A percentile compares a stretch with the other conserved stretches of the same genome.
These are phyloP conservation scores for Purpureocillium takamizusanense DNA, from an alignment of 2,329 filamentous ascomycete species.

Conservation along the genomic window DNA sequence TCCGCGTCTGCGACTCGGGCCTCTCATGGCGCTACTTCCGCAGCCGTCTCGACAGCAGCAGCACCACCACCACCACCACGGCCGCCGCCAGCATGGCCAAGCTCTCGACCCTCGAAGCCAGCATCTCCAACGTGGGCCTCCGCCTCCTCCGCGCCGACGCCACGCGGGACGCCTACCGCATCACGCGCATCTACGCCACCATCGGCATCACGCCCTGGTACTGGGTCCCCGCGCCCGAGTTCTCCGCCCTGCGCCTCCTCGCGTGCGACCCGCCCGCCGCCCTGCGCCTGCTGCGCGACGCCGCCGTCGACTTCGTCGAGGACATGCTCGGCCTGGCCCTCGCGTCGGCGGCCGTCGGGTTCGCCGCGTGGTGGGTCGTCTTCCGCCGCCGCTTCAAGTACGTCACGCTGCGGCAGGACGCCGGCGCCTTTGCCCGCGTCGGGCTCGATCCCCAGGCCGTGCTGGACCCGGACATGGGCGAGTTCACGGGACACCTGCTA, in stretches of 20 bases:
- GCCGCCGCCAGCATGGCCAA: conserved; percentile 1
- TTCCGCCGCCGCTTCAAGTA: conserved; percentile 7
- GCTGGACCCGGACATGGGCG: conserved; percentile 3
- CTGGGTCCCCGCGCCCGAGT: conserved; percentile 10
- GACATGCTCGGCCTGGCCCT: conserved; percentile 8
- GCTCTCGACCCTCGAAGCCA: conserved; percentile 3
- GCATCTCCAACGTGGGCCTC: conserved; percentile 5
- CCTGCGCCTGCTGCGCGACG: conserved; percentile 3
- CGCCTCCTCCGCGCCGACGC: conserved; percentile 7
- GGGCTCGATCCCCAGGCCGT: conserved; percentile 9
- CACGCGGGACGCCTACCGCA: conserved; percentile 4
- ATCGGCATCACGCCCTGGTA: conserved; percentile 15
- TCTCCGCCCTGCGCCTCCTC: conserved; percentile 8
- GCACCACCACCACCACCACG: too few species aligned
- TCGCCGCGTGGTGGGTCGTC: conserved; percentile 1
- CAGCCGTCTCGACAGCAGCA: too few species aligned
- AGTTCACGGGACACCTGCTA: conserved; percentile 9
- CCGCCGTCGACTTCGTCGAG: conserved; percentile 5
- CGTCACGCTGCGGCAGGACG: neutral
- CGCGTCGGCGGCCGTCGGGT: conserved; percentile 5
- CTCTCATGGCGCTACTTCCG: conserved; percentile 5
- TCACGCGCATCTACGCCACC: conserved; percentile 13
- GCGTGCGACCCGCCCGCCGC: conserved; percentile 9
- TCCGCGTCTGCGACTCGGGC: conserved; percentile 13
- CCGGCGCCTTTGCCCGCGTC: conserved; percentile 1